Base-by-base conservation (phyloP, 257 asterid species). In the Anisodus acutangulus region DNA sequence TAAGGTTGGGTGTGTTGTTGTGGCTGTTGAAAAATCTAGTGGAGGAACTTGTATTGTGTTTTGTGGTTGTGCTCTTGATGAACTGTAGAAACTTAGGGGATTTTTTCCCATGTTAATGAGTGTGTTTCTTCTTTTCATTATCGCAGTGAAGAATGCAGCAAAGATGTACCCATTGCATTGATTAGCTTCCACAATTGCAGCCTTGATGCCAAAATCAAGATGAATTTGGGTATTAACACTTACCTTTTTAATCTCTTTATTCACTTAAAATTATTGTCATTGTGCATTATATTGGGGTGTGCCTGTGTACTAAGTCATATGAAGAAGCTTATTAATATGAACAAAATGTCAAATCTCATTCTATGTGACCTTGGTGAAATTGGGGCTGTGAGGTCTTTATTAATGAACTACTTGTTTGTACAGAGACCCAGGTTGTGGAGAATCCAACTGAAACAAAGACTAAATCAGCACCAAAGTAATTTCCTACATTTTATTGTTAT, bases 171-270 rank as follows among this genome's bases (percentile, higher is more conserved):
- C 0, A 94, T 95, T 17, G 97, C 98, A 22, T 88, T 94, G 90
- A 95, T 95, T 12, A 88, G 88, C 87, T 94, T 95, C 87, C 99
- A 94, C 81, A 82, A 88, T 39, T 94, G 98, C 13, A 94, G 94
- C 82, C 92, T 94, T 4, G 97, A 95, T 83, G 97, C 98, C 17
- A 88, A 90, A 85, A 92, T 95, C 66, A 95, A 91, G 90, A 93
- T 91, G 95, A 91, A 91, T 84, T 90, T 95, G 26, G 99, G 98
- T 92, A 87, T 17, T 49, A 31, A 3, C 13, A n/a, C 37, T 70
- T 7, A 0, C 1, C 2, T 3, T 19, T 22, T 0, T 22, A 0
- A 1, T 1, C 12, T 26, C 22, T 15, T 3, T 59, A 1, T 51
- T 5, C 63, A 2, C 16, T 78, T 53, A 22, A 2, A 51, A 13